A percentile compares a stretch with the other conserved stretches of the same genome.
Evolutionary conservation across 805 yeast genomes (phyloP).

Genomic region (Candida pseudoglaebosa): DNA sequence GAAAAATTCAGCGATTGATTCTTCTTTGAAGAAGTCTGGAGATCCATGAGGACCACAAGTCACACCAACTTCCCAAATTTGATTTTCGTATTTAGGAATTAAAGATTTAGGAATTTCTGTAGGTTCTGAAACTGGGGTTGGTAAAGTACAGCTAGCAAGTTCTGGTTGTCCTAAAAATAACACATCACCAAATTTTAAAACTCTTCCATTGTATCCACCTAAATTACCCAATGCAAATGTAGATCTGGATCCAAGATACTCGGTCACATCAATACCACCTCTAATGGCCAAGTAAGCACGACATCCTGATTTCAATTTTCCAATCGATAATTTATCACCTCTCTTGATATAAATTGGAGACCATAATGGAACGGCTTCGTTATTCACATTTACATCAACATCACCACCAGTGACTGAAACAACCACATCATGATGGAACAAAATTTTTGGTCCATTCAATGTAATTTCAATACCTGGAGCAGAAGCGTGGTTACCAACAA

Average conservation of each 20-base stretch:
- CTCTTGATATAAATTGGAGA: constrained; percentile 64
- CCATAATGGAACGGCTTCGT: constrained; percentile 55
- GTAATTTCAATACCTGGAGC: constrained; percentile 93
- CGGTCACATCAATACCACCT: constrained; percentile 92
- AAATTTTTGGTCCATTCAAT: constrained; percentile 76
- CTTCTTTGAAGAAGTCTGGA: constrained; percentile 85
- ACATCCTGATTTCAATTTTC: constrained; percentile 80
- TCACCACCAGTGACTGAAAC: constrained; percentile 87
- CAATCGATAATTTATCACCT: constrained; percentile 78
- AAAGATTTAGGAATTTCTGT: constrained; percentile 48
- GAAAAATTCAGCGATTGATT: constrained; percentile 74
- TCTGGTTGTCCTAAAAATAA: constrained; percentile 79
- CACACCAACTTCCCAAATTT: constrained; percentile 82
- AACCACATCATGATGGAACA: constrained; percentile 77
- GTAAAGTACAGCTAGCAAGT: constrained; percentile 61
- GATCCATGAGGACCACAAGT: constrained; percentile 98
- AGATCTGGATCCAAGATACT: constrained; percentile 92
- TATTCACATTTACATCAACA: constrained; percentile 65
- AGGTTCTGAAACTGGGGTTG: constrained; percentile 69
- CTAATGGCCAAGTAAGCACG: constrained; percentile 86
- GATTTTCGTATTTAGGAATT: constrained; percentile 51
- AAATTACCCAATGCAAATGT: constrained; percentile 90
- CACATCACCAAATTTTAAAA: constrained; percentile 87
- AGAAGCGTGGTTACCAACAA: constrained; percentile 78
- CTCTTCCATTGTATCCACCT: constrained; percentile 95